Base-by-base conservation (phyloP, 495 filamentous ascomycete species). In the Aspergillus nidulans region DNA sequence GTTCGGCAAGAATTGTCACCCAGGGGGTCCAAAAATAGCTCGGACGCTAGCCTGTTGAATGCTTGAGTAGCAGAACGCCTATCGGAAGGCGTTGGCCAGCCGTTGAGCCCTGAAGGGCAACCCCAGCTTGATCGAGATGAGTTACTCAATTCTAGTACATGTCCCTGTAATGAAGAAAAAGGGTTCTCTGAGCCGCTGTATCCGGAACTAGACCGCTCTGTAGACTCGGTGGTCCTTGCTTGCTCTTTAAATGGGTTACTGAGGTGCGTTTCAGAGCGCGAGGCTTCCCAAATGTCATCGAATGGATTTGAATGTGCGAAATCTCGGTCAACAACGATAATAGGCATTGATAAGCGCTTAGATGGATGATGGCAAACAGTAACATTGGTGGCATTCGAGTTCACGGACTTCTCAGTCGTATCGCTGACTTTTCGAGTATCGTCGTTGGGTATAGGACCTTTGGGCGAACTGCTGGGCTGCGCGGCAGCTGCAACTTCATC, bases 301-400 rank as follows among this genome's bases (percentile, higher is more conserved):
- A 68, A 61, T 15, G 58, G 58, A 38, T 58, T 56, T 18, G 52
- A 48, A 39, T 41, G 38, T n/a, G n/a, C 36, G 18, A 18, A 2
- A 1, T 54, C 53, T 44, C 42, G 43, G 28, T 60, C 45, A 2
- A 43, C 56, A 5, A 62, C 38, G 16, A 49, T 23, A 28, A 68
- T 61, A 8, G 64, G 63, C 39, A 55, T 61, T 10, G 56, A 59
- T 6, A 59, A 48, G 15, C 53, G 62, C 30, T 58, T 67, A 15
- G 67, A 67, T 7, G 67, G 63, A 49, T 60, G 61, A 30, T 56
- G 69, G 49, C 48, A 62, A 8, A 75, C 64, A n/a, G 72, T 75
- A 15, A 36, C 49, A 7, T 41, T 63, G 1, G 66, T 73, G 5
- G 53, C 44, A 6, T 59, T 58, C 8, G 74, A 74, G 20, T 67